phyloP scores from a whole-genome alignment of 139 green algal genomes.

The Yamagishiella unicocca region DNA sequence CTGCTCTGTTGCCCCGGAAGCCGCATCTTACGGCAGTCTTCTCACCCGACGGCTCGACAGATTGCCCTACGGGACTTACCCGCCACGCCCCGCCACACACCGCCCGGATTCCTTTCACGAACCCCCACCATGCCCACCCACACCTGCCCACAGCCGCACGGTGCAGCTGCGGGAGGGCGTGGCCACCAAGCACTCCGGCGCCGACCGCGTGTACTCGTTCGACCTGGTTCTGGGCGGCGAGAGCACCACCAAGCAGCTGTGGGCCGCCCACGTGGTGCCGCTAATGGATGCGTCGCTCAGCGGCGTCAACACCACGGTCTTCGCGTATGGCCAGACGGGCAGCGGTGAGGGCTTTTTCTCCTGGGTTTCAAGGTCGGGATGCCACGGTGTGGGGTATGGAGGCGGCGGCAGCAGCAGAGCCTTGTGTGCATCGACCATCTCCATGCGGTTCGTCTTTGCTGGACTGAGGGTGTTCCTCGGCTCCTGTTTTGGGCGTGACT shows the following conservation, averaged over 20 bases:
- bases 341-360: too few species aligned
- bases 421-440: too few species aligned
- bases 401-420: not conserved
- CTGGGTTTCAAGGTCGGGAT: too few species aligned
- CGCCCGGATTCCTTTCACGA: not conserved
- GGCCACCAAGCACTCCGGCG: not conserved
- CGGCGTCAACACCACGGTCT: constrained; percentile 63
- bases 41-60: too few species aligned
- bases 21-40: too few species aligned
- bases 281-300: constrained; percentile 41
- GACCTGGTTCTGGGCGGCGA: constrained; percentile 40
- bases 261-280: constrained; percentile 46
- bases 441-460: too few species aligned
- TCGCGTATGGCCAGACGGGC: constrained; percentile 79
- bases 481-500: too few species aligned
- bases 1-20: too few species aligned
- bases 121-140: not conserved
- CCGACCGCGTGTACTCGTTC: constrained; percentile 31
- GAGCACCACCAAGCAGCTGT: constrained; percentile 38
- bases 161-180: constrained; percentile 40
- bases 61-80: too few species aligned
- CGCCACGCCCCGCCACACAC: too few species aligned
- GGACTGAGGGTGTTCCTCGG: too few species aligned
- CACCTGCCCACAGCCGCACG: constrained; percentile 27
- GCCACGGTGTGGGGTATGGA: not conserved